phyloP scores from a whole-genome alignment of 1,284 basidiomycete species.

The Fistulinella cinereoalba region DNA sequence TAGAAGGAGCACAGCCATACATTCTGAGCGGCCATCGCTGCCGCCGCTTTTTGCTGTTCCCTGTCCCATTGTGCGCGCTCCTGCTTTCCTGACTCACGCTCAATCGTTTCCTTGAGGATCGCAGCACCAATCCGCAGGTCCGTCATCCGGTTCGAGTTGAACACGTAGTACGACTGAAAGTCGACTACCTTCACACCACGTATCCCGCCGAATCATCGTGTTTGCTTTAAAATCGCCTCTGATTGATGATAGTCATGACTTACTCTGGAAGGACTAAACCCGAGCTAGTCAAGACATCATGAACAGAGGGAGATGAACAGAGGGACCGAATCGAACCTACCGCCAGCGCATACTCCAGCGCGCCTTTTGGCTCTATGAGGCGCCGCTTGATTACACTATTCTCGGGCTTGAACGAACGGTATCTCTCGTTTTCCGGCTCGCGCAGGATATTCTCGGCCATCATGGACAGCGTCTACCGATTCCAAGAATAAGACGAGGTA shows the following conservation, averaged over 20 bases:
- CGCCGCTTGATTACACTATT: constrained; percentile 64
- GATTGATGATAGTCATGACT: constrained; percentile 1
- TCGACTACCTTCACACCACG: constrained; percentile 44
- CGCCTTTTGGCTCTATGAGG: constrained; percentile 61
- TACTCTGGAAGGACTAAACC: constrained; percentile 66
- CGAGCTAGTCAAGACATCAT: constrained; percentile 49
- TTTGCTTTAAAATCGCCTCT: neutral
- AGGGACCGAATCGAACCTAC: constrained; percentile 38
- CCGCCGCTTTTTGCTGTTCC: constrained; percentile 55
- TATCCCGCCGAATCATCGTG: too few relatives aligned
- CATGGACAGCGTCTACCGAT: constrained; percentile 55
- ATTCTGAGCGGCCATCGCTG: constrained; percentile 52
- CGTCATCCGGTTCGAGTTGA: constrained; percentile 48
- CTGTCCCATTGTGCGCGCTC: constrained; percentile 45
- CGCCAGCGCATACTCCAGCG: constrained; percentile 73
- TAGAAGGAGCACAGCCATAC: constrained; percentile 34
- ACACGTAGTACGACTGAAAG: constrained; percentile 67
- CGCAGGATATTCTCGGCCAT: constrained; percentile 71
- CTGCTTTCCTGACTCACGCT: constrained; percentile 53
- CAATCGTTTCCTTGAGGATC: constrained; percentile 60
- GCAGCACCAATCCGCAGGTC: constrained; percentile 60
- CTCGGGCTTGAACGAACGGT: constrained; percentile 68
- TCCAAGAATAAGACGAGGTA: neutral
- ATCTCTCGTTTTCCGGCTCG: constrained; percentile 70
- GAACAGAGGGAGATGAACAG: neutral